Evolutionary conservation across 441 rosid genomes (phyloP).

Genomic region (Populus tomentosa): DNA sequence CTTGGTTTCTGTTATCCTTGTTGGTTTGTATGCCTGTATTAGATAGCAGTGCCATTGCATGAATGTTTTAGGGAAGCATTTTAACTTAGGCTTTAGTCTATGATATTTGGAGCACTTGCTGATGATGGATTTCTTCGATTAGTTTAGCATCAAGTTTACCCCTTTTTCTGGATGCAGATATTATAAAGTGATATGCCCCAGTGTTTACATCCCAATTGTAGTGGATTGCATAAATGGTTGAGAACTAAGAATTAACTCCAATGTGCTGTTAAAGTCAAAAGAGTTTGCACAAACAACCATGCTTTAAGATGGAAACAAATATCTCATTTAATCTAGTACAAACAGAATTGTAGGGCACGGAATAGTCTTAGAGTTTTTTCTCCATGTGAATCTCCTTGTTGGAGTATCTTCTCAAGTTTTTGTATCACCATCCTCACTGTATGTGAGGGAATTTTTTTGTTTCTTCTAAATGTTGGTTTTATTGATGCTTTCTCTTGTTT

Average conservation of each 20-base stretch:
- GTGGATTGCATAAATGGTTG: not conserved
- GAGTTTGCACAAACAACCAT: not conserved
- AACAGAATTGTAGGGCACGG: not conserved
- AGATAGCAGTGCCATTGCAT: no score
- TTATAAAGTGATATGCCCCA: not conserved
- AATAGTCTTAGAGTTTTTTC: not conserved
- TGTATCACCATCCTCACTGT: not conserved
- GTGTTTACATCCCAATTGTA: not conserved
- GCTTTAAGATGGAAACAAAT: not conserved
- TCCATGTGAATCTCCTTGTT: not conserved
- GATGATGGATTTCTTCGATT: no score
- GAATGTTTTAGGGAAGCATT: no score
- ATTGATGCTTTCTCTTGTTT: slow-evolving; percentile 19
- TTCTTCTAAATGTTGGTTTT: not conserved
- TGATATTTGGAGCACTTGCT: no score
- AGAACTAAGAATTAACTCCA: no score
- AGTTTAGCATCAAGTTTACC: not conserved
- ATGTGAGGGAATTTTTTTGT: not conserved
- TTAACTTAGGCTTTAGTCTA: no score
- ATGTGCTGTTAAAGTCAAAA: not conserved
- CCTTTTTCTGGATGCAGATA: not conserved
- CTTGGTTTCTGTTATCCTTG: no score
- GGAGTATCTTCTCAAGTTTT: not conserved
- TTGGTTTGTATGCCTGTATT: no score
- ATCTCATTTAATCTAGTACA: not conserved